These are phyloP conservation scores for Psilocybe sp. DNA, from an alignment of 768 basidiomycete species.

Conservation along the genomic window DNA sequence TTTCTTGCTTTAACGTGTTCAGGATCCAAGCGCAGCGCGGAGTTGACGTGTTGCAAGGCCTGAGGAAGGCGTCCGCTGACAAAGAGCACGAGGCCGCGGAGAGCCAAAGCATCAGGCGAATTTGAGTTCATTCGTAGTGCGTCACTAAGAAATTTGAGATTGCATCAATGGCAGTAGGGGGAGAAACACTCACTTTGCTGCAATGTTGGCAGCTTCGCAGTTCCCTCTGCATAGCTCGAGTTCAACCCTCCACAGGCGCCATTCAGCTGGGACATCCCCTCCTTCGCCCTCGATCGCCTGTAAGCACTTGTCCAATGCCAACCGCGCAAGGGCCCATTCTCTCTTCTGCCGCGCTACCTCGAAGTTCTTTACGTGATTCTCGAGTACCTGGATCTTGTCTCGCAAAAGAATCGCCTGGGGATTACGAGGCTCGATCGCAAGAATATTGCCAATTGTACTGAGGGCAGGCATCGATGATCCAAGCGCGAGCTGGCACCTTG, in stretches of 20 bases:
- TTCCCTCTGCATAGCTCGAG: conserved; percentile 69
- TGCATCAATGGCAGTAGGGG: not conserved
- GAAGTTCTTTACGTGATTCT: conserved; percentile 65
- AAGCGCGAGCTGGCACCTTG: conserved; percentile 79
- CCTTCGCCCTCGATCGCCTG: conserved; percentile 75
- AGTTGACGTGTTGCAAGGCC: conserved; percentile 66
- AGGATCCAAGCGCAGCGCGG: conserved; percentile 77
- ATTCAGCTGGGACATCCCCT: conserved; percentile 71
- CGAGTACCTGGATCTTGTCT: conserved; percentile 57
- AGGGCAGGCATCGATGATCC: conserved; percentile 67
- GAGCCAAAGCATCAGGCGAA: conserved; percentile 75
- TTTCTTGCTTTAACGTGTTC: conserved; percentile 68
- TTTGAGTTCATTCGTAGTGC: conserved; percentile 68
- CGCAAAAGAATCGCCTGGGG: conserved; percentile 57
- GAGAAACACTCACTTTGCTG: conserved; percentile 63
- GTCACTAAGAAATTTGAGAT: conserved; percentile 44
- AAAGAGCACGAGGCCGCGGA: conserved; percentile 81
- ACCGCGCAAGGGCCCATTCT: conserved; percentile 75
- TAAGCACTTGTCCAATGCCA: conserved; percentile 79
- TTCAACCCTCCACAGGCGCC: conserved; percentile 80
- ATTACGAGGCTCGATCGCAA: conserved; percentile 63
- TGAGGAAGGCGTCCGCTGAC: conserved; percentile 67
- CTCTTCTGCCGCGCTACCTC: conserved; percentile 50
- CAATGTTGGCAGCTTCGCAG: conserved; percentile 69
- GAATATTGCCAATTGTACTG: conserved; percentile 59